Percentiles rank a stretch among this genome's conserved stretches.
Conservation (phyloP, 202 grass and related monocot genomes). For the Bolboschoenoplectus hybrid region DNA sequence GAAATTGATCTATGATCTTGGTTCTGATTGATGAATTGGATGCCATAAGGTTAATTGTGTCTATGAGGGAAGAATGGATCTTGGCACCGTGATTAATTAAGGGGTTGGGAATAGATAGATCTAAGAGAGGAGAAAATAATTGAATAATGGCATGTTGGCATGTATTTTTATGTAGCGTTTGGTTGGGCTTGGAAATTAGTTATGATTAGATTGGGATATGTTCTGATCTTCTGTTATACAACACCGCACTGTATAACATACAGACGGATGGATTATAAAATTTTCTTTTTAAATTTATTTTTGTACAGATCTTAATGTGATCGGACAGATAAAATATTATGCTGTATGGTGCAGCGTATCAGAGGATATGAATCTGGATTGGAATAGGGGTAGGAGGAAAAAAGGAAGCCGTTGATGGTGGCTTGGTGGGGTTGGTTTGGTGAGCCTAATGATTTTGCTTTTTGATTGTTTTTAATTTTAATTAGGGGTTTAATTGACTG, state of each 20-base stretch:
- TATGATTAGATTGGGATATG: constrained; percentile 2
- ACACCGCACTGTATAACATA: too few species aligned
- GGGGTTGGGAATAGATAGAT: not conserved
- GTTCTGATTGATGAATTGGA: constrained; percentile 16
- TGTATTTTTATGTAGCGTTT: constrained; percentile 26
- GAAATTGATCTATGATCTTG: constrained; percentile 26
- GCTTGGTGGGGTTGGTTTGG: constrained; percentile 19
- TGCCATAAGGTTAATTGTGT: constrained; percentile 30
- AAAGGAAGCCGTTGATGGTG: not conserved
- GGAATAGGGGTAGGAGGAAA: constrained; percentile 11
- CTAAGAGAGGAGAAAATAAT: constrained; percentile 10
- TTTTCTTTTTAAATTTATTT: too few species aligned
- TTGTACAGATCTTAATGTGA: too few species aligned
- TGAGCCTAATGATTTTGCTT: constrained; percentile 28
- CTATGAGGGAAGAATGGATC: constrained; percentile 25
- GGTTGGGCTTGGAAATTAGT: constrained; percentile 21
- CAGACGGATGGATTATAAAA: too few species aligned
- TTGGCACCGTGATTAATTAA: constrained; percentile 20
- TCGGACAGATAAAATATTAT: too few species aligned
- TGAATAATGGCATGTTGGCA: constrained; percentile 33
- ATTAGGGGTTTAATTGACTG: not conserved
- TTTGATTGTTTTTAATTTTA: not conserved
- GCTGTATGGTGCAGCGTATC: too few species aligned
- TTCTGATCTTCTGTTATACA: too few species aligned
- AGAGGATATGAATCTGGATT: not conserved